A percentile compares a stretch with the other conserved stretches of the same genome.
Evolutionary conservation across 129 eudicot species (phyloP).

Genomic region (Flaveria trinervia): DNA sequence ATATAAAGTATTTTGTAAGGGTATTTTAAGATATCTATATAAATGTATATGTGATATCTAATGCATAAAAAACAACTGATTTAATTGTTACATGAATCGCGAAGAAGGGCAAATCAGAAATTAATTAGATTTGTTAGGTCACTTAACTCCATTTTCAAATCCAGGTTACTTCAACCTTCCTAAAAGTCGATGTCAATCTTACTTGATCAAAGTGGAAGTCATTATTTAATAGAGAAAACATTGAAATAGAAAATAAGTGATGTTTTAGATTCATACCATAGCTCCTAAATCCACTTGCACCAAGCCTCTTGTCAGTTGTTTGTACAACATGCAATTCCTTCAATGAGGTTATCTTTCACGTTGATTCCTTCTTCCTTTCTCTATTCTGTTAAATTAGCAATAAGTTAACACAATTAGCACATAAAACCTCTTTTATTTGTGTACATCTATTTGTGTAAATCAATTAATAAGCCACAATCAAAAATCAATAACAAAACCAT

Average conservation of each 20-base stretch:
- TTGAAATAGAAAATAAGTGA: background rate
- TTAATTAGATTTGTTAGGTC: background rate
- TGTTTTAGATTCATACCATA: slow-evolving; percentile 76
- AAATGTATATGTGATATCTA: no score
- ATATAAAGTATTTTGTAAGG: no score
- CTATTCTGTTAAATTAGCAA: slow-evolving; percentile 47
- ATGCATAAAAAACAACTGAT: background rate
- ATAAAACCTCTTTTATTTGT: background rate
- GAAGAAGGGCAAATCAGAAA: background rate
- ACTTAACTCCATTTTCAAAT: no score
- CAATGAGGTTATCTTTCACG: slow-evolving; percentile 77
- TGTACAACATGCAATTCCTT: slow-evolving; percentile 72
- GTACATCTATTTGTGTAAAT: no score
- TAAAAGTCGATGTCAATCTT: background rate
- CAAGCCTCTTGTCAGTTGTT: slow-evolving; percentile 82
- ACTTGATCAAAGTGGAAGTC: background rate
- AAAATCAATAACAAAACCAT: no score
- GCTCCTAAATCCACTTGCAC: slow-evolving; percentile 88
- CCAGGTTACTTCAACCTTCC: background rate
- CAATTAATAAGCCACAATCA: no score
- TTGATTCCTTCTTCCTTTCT: slow-evolving; percentile 47
- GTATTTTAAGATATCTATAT: no score
- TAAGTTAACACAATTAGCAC: background rate
- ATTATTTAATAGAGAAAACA: background rate
- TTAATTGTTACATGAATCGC: background rate